Base-by-base conservation (phyloP, 352 stramenopile genomes). In the Globisporangium middletonii region DNA sequence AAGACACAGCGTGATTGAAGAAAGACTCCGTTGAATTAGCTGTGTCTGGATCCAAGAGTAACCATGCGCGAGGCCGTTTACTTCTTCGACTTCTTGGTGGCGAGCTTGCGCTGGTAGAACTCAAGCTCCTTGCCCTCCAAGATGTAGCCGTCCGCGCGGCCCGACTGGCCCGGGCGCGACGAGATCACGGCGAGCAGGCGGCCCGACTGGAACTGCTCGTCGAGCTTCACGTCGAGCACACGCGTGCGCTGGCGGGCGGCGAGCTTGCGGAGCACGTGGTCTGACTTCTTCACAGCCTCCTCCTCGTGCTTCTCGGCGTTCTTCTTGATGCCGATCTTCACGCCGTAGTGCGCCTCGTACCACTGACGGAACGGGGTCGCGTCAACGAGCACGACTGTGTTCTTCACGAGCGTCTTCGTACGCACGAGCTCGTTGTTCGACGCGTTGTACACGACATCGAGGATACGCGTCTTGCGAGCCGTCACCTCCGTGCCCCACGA, bases 341-440 rank as follows among this genome's bases (percentile, higher is more conserved):
- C 84, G 55, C 96, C 97, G 73, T 99, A 99, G 92, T 99, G 97
- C 56, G 85, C 85, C 74, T 99, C 97, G 77, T 99, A 99, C 97
- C 96, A 99, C 64, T 97, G 84, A 75, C 98, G 97, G 94, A 99
- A 99, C 43, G 97, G 97, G 35, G 97, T 97, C 44, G 96, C 97
- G 88, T 99, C 97, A 53, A 99, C 95, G 50, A 98, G 70, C 52
- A 99, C 88, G 63, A 99, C 98, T 60, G 91, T 87, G 69, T 96
- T 96, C 92, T 99, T 99, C 51, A 99, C 97, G 35, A 99, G 82
- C 33, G 98, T 99, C 92, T 99, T 99, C 70, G 98, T 99, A 80
- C 98, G 95, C 62, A 99, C 97, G 64, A 99, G 89, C 75, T 99
- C 98, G 89, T 99, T 99, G 95, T 99, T 99, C 68, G 97, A 99